A percentile compares a stretch with the other conserved stretches of the same genome.
Conservation (phyloP, 169 alveolate species). For the Cryptosporidium canis region DNA sequence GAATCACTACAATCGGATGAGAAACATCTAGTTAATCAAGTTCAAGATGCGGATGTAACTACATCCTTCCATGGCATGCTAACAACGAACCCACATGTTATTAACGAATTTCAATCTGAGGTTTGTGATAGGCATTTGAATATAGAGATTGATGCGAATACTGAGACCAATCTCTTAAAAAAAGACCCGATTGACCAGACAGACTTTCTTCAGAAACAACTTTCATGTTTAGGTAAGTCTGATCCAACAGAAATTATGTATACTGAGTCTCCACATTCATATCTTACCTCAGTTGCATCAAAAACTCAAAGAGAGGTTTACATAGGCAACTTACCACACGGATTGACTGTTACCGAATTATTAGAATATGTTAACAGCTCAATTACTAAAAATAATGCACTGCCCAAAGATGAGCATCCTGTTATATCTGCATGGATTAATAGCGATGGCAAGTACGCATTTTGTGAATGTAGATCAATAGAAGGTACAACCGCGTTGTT, state of each 20-base stretch:
- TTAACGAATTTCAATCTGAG: neutral
- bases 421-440: conserved; percentile 93
- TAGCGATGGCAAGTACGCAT: conserved; percentile 94
- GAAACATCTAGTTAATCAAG: neutral
- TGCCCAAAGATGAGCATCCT: conserved; percentile 80
- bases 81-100: neutral
- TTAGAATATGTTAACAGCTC: conserved; percentile 85
- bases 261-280: neutral
- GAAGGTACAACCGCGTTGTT: conserved; percentile 90
- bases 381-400: conserved; percentile 65
- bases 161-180: neutral
- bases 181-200: neutral
- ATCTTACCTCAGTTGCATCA: conserved; percentile 21
- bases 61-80: neutral
- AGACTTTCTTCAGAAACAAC: neutral
- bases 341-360: conserved; percentile 80
- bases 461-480: conserved; percentile 93
- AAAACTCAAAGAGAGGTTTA: conserved; percentile 84
- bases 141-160: neutral
- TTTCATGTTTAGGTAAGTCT: neutral
- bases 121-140: neutral
- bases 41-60: neutral
- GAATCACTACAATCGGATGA: neutral
- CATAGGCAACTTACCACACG: conserved; percentile 86
- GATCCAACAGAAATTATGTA: neutral